Base-by-base conservation (phyloP, 2,329 filamentous ascomycete species). In the Aureobasidium subglaciale region DNA sequence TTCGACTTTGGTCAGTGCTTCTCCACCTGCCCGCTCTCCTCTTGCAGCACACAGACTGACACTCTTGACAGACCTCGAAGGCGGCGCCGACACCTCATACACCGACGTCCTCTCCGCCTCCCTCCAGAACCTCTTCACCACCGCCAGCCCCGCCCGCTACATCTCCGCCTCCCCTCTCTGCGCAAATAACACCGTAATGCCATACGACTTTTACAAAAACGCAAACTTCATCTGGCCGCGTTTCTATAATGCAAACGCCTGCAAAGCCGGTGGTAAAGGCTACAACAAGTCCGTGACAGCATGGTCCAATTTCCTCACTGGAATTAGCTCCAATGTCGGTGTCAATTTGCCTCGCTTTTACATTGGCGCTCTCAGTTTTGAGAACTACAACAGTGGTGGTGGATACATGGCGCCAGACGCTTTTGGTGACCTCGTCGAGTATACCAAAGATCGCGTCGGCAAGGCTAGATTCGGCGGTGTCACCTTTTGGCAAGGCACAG, bases 1-100 rank as follows among this genome's bases (percentile, higher is more conserved):
- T 80, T 75, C 63, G 78, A 80, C 61, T 74, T 78, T 52, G 77
- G 50, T 54, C n/a, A 35, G 5, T 5, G n/a, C 46, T 27, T 9
- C 0, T 5, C 5, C 9, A 10, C 38, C 5, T 41, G 8, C 8
- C 16, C 16, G 3, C 10, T 18, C 10, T 2, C 11, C 13, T 7
- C 27, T 24, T 22, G 41, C n/a, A 41, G 7, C 38, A 41, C 2
- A 43, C 2, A 2, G 3, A 10, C 37, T 42, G 24, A 43, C 27
- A 20, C 20, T 3, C 16, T 16, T 3, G 2, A n/a, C 48, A 54
- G 54, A 56, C 27, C 20, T 41, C 25, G 54, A 56, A 20, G 30
- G 22, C 15, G 45, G 35, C 7, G 15, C 34, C 16, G 29, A 35
- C 9, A 49, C 42, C 1, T 22, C 34, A 13, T 41, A 49, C 27